Evolutionary conservation across 2,329 filamentous ascomycete genomes (phyloP).

Genomic region (Aspergillus caelatus): DNA sequence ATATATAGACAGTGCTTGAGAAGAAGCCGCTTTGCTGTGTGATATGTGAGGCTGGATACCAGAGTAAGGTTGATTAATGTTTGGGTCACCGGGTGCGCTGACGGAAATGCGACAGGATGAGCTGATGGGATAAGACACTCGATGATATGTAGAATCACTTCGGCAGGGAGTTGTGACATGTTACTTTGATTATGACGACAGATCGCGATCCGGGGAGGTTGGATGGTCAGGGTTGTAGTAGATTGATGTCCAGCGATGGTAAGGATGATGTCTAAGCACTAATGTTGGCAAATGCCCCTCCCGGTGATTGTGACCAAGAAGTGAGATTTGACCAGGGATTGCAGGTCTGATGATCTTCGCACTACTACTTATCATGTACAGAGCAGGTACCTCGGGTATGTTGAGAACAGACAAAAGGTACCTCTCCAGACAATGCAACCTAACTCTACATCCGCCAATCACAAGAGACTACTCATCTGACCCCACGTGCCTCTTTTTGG

Average conservation of each 20-base stretch:
- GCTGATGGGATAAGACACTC: conserved; percentile 14
- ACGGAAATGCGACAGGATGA: conserved; percentile 9
- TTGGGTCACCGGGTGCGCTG: conserved; percentile 13
- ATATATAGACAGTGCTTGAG: conserved; percentile 18
- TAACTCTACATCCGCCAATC: not conserved
- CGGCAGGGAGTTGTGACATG: conserved; percentile 1
- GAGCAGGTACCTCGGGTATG: not conserved
- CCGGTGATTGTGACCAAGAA: not conserved
- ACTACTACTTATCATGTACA: not conserved
- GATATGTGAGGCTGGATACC: conserved; percentile 15
- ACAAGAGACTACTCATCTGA: not conserved
- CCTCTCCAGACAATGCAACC: not conserved
- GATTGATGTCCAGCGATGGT: not conserved
- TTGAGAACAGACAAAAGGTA: not conserved
- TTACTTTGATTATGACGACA: not conserved
- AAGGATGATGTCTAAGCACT: not conserved
- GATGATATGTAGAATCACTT: conserved; percentile 19
- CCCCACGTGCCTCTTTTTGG: not conserved
- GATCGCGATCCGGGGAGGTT: not conserved
- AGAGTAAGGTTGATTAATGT: conserved; percentile 17
- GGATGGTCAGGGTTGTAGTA: not conserved
- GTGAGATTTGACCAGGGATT: not conserved
- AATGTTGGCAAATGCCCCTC: not conserved
- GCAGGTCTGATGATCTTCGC: not conserved
- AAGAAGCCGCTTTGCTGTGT: conserved; percentile 15